Evolutionary conservation across 495 filamentous ascomycete species (phyloP).

Genomic region (Podospora pseudopauciseta): DNA sequence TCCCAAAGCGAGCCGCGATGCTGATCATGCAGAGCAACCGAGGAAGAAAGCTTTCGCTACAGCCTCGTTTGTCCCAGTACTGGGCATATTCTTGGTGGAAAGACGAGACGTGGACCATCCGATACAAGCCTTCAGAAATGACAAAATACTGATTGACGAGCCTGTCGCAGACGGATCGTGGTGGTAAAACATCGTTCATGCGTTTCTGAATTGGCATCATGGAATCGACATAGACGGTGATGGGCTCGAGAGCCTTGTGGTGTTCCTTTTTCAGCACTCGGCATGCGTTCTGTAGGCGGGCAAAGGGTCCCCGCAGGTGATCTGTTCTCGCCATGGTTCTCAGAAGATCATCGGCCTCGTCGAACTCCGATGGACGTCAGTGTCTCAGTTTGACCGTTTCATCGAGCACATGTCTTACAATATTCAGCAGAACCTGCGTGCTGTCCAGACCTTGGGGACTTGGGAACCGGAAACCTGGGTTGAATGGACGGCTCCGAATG

Average conservation of each 20-base stretch:
- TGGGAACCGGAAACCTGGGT: slow-evolving; percentile 31
- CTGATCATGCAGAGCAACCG: slow-evolving; percentile 37
- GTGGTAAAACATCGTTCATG: slow-evolving; percentile 40
- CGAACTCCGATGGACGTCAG: slow-evolving; percentile 29
- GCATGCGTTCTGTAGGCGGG: slow-evolving; percentile 32
- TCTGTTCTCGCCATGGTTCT: slow-evolving; percentile 27
- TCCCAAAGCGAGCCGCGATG: slow-evolving; percentile 33
- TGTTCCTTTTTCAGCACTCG: slow-evolving; percentile 33
- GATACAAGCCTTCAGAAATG: slow-evolving; percentile 47
- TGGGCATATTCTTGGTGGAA: slow-evolving; percentile 46
- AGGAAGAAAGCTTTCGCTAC: slow-evolving; percentile 42
- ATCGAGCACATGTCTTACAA: slow-evolving; percentile 26
- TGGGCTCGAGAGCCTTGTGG: slow-evolving; percentile 32
- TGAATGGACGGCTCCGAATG: slow-evolving; percentile 33
- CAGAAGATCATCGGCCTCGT: slow-evolving; percentile 38
- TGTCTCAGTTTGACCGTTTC: not conserved
- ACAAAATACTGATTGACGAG: slow-evolving; percentile 42
- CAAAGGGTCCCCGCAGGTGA: slow-evolving; percentile 28
- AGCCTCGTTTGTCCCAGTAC: slow-evolving; percentile 37
- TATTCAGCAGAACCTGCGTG: slow-evolving; percentile 31
- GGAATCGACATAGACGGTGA: slow-evolving; percentile 39
- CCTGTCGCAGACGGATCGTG: slow-evolving; percentile 33
- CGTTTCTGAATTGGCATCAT: slow-evolving; percentile 41
- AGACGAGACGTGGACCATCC: slow-evolving; percentile 45
- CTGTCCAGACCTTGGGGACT: slow-evolving; percentile 25